Conservation (phyloP, 2,329 filamentous ascomycete genomes). For the Ilyonectria robusta region DNA sequence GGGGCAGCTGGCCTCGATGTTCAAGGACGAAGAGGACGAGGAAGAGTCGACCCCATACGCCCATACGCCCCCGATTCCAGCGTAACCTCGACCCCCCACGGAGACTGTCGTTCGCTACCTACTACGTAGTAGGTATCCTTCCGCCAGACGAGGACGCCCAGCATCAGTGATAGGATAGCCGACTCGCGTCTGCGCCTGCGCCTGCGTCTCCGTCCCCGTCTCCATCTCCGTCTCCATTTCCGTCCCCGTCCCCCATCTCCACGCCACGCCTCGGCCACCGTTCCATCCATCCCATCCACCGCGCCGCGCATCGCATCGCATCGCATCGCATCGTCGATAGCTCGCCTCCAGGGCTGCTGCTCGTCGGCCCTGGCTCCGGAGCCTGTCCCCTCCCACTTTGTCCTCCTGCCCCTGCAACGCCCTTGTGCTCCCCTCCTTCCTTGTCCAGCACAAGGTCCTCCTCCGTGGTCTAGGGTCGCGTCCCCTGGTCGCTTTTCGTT, state of each 20-base stretch:
- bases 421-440: conserved; percentile 47
- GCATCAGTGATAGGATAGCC: neutral
- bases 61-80: conserved; percentile 35
- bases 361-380: conserved; percentile 44
- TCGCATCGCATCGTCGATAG: conserved; percentile 43
- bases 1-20: conserved; percentile 42
- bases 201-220: conserved; percentile 1
- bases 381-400: conserved; percentile 40
- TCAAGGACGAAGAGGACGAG: conserved; percentile 32
- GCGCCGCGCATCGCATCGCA: conserved; percentile 39
- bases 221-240: conserved; percentile 7
- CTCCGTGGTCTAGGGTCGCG: conserved; percentile 50
- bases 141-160: neutral
- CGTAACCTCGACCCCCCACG: conserved; percentile 16
- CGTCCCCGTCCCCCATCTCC: conserved; percentile 8
- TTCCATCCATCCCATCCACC: conserved; percentile 7
- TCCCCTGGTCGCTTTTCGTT: conserved; percentile 47
- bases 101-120: conserved; percentile 3
- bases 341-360: conserved; percentile 34
- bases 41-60: conserved; percentile 32
- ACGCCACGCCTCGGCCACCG: conserved; percentile 40
- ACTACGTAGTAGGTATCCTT: too few species aligned
- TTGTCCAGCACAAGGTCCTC: conserved; percentile 46
- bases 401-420: conserved; percentile 45
- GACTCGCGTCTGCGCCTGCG: neutral